Conservation (phyloP, 768 basidiomycete species). For the Termitomyces sp. region DNA sequence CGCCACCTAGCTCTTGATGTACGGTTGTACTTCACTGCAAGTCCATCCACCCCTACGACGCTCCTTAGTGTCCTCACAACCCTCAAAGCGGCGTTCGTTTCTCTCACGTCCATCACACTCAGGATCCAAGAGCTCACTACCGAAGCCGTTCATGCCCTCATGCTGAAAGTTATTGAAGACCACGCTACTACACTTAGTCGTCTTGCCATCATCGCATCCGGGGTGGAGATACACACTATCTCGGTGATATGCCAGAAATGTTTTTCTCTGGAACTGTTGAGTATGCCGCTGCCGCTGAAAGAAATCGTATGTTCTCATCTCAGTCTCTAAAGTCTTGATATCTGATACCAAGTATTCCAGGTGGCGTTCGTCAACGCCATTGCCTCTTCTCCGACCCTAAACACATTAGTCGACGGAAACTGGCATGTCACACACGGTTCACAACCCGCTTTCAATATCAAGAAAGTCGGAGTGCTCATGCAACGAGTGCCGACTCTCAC, state of each 20-base stretch:
- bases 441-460: conserved; percentile 29
- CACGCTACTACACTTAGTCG: conserved; percentile 37
- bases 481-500: conserved; percentile 30
- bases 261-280: conserved; percentile 41
- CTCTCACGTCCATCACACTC: conserved; percentile 34
- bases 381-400: conserved; percentile 29
- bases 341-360: conserved; percentile 12
- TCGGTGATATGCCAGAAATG: conserved; percentile 36
- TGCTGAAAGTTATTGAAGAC: conserved; percentile 35
- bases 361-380: conserved; percentile 30
- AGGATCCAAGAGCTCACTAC: conserved; percentile 34
- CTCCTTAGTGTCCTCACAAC: conserved; percentile 25
- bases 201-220: conserved; percentile 44
- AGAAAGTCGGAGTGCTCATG: conserved; percentile 37
- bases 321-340: not conserved
- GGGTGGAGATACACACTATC: conserved; percentile 33
- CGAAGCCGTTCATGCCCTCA: conserved; percentile 29
- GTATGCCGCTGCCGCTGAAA: conserved; percentile 44
- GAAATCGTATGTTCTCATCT: conserved; percentile 33
- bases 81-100: conserved; percentile 25
- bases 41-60: conserved; percentile 22
- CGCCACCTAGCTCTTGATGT: conserved; percentile 26
- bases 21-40: conserved; percentile 15
- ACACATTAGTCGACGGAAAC: conserved; percentile 40
- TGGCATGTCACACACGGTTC: conserved; percentile 35